These are phyloP conservation scores for Ophiosphaerella herpotricha DNA, from an alignment of 2,329 filamentous ascomycete species.

Conservation along the genomic window DNA sequence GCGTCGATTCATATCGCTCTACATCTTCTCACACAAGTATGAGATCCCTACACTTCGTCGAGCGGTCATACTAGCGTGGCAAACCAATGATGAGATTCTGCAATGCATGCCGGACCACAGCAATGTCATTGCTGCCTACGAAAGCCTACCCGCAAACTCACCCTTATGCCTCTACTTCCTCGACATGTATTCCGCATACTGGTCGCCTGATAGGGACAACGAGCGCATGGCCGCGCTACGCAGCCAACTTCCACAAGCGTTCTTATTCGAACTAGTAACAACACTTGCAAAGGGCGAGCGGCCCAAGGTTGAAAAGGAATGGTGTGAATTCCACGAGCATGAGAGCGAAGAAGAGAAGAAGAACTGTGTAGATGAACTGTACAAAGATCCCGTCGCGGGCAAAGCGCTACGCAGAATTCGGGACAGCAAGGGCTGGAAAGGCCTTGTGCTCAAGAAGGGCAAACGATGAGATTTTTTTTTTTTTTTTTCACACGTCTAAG, in stretches of 20 bases:
- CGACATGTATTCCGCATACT: constrained; percentile 45
- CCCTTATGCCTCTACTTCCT: constrained; percentile 42
- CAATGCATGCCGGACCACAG: constrained; percentile 45
- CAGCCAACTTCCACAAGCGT: constrained; percentile 40
- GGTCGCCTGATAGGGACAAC: constrained; percentile 41
- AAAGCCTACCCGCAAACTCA: constrained; percentile 34
- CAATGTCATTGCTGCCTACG: constrained; percentile 43
- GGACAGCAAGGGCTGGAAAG: constrained; percentile 45
- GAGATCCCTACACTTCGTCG: constrained; percentile 39
- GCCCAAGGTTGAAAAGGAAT: constrained; percentile 43
- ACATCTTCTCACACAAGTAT: constrained; percentile 40
- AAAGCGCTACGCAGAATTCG: constrained; percentile 40
- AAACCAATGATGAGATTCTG: constrained; percentile 42
- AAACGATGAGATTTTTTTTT: too few species aligned
- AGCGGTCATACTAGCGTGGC: constrained; percentile 40
- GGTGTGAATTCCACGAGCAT: constrained; percentile 45
- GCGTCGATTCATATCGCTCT: constrained; percentile 42
- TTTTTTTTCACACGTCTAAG: background rate
- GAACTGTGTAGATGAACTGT: constrained; percentile 36
- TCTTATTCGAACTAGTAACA: constrained; percentile 42
- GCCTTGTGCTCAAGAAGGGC: constrained; percentile 43
- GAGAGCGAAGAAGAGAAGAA: constrained; percentile 40
- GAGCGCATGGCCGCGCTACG: constrained; percentile 36
- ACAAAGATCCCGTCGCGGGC: constrained; percentile 34
- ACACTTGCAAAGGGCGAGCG: constrained; percentile 38